Conservation (phyloP, 202 grass and related monocot genomes). For the Setaria viridis region DNA sequence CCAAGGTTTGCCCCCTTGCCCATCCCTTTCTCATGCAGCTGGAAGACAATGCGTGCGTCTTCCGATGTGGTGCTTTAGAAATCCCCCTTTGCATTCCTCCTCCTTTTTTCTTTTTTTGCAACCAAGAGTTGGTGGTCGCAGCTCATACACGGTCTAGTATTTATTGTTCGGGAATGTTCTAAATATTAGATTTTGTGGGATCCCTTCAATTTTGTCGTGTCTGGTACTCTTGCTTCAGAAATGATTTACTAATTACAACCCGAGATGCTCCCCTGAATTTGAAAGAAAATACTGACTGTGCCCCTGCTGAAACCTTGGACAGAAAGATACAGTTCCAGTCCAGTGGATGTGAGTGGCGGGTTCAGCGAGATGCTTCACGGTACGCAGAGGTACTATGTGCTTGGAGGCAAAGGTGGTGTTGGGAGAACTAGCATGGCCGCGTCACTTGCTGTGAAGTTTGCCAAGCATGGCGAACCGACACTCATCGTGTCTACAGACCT, state of each 20-base stretch:
- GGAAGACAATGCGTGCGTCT: background rate
- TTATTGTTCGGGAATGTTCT: background rate
- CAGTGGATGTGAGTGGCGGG: conserved; percentile 41
- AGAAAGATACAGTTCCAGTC: conserved; percentile 39
- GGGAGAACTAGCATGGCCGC: conserved; percentile 66
- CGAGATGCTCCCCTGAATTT: conserved; percentile 1
- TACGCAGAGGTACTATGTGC: conserved; percentile 50
- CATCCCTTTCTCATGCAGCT: background rate
- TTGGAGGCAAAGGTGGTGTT: conserved; percentile 69
- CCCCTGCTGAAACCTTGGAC: conserved; percentile 28
- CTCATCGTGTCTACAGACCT: conserved; percentile 50
- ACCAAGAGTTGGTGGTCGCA: background rate
- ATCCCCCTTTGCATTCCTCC: too few relatives aligned
- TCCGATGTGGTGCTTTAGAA: background rate
- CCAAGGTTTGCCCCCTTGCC: conserved; percentile 21
- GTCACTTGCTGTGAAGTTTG: conserved; percentile 68
- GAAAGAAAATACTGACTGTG: conserved; percentile 6
- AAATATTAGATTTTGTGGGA: background rate
- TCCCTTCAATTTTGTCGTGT: background rate
- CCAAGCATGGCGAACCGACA: conserved; percentile 56
- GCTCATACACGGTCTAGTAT: background rate
- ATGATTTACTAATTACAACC: background rate
- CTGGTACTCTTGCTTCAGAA: background rate
- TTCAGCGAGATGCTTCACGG: conserved; percentile 58
- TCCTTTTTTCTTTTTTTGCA: background rate